These are phyloP conservation scores for Talaromyces albobiverticillius DNA, from an alignment of 2,329 filamentous ascomycete species.

Conservation along the genomic window DNA sequence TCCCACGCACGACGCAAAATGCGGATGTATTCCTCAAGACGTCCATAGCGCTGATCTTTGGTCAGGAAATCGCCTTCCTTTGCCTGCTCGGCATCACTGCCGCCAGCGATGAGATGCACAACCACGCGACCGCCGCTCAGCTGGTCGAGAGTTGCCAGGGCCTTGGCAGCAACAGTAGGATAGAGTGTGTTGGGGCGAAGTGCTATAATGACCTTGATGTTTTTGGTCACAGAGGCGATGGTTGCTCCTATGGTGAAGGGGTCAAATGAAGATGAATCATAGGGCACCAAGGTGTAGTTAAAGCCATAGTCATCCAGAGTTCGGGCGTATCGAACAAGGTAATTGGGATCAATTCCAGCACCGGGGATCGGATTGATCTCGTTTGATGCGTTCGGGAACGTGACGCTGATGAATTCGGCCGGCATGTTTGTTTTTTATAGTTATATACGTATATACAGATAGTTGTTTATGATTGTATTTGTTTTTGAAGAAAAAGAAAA, in stretches of 20 bases:
- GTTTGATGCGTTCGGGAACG: slow-evolving; percentile 56
- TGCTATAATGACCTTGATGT: slow-evolving; percentile 61
- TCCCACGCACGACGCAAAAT: slow-evolving; percentile 60
- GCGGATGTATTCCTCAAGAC: slow-evolving; percentile 61
- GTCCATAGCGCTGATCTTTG: slow-evolving; percentile 58
- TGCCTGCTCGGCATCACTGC: slow-evolving; percentile 59
- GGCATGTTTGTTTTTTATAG: too few species aligned
- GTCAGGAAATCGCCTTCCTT: slow-evolving; percentile 58
- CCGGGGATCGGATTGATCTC: slow-evolving; percentile 55
- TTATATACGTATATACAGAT: too few species aligned
- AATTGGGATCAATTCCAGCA: slow-evolving; percentile 55
- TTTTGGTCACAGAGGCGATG: slow-evolving; percentile 56
- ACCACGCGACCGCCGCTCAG: slow-evolving; percentile 57
- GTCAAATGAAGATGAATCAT: slow-evolving; percentile 55
- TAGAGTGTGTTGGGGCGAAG: slow-evolving; percentile 61
- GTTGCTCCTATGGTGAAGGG: slow-evolving; percentile 60
- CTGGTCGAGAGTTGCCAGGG: slow-evolving; percentile 60
- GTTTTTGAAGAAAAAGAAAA: too few species aligned
- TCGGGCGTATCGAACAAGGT: slow-evolving; percentile 55
- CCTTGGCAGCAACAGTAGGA: slow-evolving; percentile 61
- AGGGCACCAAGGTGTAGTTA: slow-evolving; percentile 63
- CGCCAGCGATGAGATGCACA: slow-evolving; percentile 63
- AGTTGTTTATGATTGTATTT: too few species aligned
- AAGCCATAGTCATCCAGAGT: slow-evolving; percentile 59
- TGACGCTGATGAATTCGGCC: slow-evolving; percentile 58